phyloP scores from a whole-genome alignment of 441 rosid genomes.

The Populus hybrid region DNA sequence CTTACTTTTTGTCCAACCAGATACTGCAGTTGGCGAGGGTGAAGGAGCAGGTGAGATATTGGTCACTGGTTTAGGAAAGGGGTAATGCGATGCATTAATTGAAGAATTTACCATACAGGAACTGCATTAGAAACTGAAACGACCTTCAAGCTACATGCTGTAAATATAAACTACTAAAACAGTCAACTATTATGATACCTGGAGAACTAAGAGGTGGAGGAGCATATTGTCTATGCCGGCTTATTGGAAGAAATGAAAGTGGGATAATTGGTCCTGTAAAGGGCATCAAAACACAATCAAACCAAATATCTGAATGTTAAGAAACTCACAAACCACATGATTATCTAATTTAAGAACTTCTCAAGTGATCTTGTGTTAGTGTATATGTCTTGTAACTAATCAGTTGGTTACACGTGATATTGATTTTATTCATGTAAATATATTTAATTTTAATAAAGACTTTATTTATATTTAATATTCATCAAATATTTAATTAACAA shows the following conservation, averaged over 20 bases:
- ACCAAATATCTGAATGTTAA: background rate
- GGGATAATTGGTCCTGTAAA: constrained; percentile 41
- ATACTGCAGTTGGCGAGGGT: constrained; percentile 43
- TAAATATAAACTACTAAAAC: constrained; percentile 11
- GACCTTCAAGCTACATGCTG: background rate
- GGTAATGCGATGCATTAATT: constrained; percentile 31
- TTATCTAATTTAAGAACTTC: background rate
- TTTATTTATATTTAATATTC: too few species aligned
- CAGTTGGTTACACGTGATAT: too few species aligned
- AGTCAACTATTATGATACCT: constrained; percentile 32
- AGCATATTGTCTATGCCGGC: constrained; percentile 36
- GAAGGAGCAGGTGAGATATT: constrained; percentile 49
- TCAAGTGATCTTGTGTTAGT: too few species aligned
- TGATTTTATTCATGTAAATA: too few species aligned
- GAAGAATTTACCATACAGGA: constrained; percentile 31
- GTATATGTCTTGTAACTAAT: too few species aligned
- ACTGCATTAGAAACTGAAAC: constrained; percentile 17
- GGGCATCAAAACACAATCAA: constrained; percentile 22
- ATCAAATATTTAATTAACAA: too few species aligned
- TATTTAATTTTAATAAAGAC: too few species aligned
- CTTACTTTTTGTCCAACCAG: constrained; percentile 45
- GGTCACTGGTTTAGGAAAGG: constrained; percentile 34
- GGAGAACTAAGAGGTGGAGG: constrained; percentile 40
- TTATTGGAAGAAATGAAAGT: constrained; percentile 36
- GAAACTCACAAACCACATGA: background rate